Evolutionary conservation across 2,329 filamentous ascomycete genomes (phyloP).

Genomic region (Colletotrichum australisinense): DNA sequence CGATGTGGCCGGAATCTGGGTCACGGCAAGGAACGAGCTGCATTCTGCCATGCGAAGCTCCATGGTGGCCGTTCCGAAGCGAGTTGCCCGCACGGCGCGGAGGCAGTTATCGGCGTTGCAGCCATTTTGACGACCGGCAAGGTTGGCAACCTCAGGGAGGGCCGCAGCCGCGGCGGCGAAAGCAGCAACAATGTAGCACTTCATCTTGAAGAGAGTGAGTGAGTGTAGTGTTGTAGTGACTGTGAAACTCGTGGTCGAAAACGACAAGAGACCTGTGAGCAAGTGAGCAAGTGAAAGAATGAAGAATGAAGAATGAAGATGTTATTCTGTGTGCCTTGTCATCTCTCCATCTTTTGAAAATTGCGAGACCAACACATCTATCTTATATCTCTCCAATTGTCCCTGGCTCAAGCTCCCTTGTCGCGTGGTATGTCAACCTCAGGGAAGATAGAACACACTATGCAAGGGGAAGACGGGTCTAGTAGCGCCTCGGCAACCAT

Average conservation of each 20-base stretch:
- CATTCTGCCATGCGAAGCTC: constrained; percentile 51
- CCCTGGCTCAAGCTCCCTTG: neutral
- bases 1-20: constrained; percentile 51
- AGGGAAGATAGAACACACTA: neutral
- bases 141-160: constrained; percentile 25
- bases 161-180: constrained; percentile 49
- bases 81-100: constrained; percentile 56
- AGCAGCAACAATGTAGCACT: constrained; percentile 49
- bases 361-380: neutral
- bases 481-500: constrained; percentile 23
- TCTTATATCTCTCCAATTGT: neutral
- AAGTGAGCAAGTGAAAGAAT: too few species aligned
- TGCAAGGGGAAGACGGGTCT: constrained; percentile 12
- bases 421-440: neutral
- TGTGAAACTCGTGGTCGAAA: neutral
- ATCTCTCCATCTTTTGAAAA: neutral
- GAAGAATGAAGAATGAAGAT: neutral
- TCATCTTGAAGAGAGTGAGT: constrained; percentile 47
- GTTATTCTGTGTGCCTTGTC: neutral
- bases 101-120: constrained; percentile 59
- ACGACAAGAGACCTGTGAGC: neutral
- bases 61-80: constrained; percentile 43
- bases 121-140: constrained; percentile 30
- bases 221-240: neutral
- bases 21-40: constrained; percentile 51